Conservation (phyloP, 805 yeast genomes). For the Teunomyces barrocoloradensis region DNA sequence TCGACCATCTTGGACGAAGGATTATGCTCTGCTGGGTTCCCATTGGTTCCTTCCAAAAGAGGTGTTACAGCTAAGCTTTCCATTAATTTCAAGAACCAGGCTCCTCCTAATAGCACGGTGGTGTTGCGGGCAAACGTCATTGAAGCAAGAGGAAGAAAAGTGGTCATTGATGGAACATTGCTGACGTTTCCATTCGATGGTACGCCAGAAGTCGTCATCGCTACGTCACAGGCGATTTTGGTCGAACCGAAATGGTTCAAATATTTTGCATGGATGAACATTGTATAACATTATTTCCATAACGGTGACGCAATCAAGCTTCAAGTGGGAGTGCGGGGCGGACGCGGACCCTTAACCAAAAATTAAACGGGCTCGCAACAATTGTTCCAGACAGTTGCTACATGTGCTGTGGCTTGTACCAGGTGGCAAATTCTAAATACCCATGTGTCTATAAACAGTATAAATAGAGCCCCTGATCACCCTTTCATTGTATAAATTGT, state of each 20-base stretch:
- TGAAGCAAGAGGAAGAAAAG: constrained; percentile 75
- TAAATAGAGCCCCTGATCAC: neutral
- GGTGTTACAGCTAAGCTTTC: constrained; percentile 87
- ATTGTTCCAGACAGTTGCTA: neutral
- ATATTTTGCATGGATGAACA: constrained; percentile 47
- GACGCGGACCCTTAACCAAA: too few species aligned
- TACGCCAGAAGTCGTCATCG: constrained; percentile 30
- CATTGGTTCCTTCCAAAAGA: constrained; percentile 68
- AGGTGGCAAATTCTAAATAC: neutral
- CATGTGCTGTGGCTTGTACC: neutral
- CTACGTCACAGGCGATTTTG: constrained; percentile 64
- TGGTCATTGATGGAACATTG: constrained; percentile 66
- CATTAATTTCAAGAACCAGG: constrained; percentile 63
- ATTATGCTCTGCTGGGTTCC: constrained; percentile 82
- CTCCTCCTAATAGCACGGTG: constrained; percentile 60
- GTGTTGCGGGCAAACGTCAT: constrained; percentile 65
- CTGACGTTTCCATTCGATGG: constrained; percentile 45
- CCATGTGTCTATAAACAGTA: too few species aligned
- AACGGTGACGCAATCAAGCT: too few species aligned
- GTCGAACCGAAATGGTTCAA: constrained; percentile 91
- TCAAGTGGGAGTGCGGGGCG: too few species aligned
- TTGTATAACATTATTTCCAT: neutral
- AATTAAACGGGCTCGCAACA: too few species aligned
- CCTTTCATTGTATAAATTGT: neutral
- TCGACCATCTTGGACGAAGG: constrained; percentile 83